Base-by-base conservation (phyloP, 2,329 filamentous ascomycete genomes). In the Colletotrichum sp. region DNA sequence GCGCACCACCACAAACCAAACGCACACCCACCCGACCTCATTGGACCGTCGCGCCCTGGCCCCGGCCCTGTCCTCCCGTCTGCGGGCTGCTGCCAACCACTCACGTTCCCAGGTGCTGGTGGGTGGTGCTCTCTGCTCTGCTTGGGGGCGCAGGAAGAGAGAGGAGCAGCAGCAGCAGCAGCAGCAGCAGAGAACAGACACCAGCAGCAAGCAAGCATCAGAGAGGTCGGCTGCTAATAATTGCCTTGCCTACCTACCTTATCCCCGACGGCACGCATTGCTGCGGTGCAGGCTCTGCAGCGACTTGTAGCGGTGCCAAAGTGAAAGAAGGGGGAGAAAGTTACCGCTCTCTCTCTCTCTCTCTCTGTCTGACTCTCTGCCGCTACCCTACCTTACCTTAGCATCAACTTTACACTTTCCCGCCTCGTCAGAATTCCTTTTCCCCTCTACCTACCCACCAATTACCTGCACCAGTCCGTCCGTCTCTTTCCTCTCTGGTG, bases 351-450 rank as follows among this genome's bases (percentile, higher is more conserved):
- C 43, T 69, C 72, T 63, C 30, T 69, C 28, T 63, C 64, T 69
- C 16, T 16, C 57, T 63, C 66, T 71, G 30, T 64, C 65, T 69
- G 24, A 21, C 57, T 64, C 66, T 59, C 55, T 21, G n/a, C 43
- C 43, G 43, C 43, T 52, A 52, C 43, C 43, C 43, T 24, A 59
- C 55, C 55, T 69, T 52, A 24, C 43, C 57, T 59, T 74, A 74
- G 72, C 60, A 72, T 69, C 70, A 69, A 74, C 59, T 69, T 76
- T 76, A 74, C 70, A 66, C 74, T 76, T 73, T 68, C 59, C 48
- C 48, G 59, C 74, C 43, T 68, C 74, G 59, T 36, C 65, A 67
- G 70, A 64, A 52, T 73, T 68, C 70, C 65, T 65, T 66, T 69
- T 73, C 60, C 26, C 66, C 52, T 57, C 26, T 65, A 60, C 64